Percentiles rank a stretch among this genome's conserved stretches.
Evolutionary conservation across 768 basidiomycete genomes (phyloP).

Genomic region (Trametes cubensis): DNA sequence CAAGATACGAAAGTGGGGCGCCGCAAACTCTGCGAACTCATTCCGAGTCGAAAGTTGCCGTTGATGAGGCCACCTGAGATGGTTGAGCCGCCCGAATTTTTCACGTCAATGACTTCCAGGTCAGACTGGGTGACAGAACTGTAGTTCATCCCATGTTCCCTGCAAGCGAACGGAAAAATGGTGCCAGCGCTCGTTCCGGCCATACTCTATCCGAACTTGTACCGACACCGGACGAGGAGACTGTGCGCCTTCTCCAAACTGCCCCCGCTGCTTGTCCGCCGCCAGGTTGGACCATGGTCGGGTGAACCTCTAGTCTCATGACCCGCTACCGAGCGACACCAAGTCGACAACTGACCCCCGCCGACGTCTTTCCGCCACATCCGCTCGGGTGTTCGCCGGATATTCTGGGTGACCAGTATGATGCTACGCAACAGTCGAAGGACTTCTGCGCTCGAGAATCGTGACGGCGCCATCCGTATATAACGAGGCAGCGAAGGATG

Average conservation of each 20-base stretch:
- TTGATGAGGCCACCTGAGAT: neutral
- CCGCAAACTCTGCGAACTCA: constrained; percentile 16
- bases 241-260: constrained; percentile 6
- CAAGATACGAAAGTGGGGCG: neutral
- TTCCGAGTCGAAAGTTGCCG: constrained; percentile 7
- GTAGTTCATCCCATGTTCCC: neutral
- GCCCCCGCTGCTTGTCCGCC: constrained; percentile 15
- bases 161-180: constrained; percentile 17
- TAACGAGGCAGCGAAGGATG: constrained; percentile 9
- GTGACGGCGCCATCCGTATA: constrained; percentile 20
- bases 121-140: neutral
- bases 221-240: constrained; percentile 10
- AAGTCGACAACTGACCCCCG: constrained; percentile 26
- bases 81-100: neutral
- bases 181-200: constrained; percentile 10
- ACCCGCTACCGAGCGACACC: constrained; percentile 5
- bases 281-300: constrained; percentile 13
- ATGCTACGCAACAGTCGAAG: constrained; percentile 11
- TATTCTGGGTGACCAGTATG: constrained; percentile 23
- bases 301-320: constrained; percentile 23
- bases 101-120: neutral
- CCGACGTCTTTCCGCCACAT: constrained; percentile 36
- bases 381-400: constrained; percentile 36
- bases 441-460: neutral
- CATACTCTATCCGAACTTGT: constrained; percentile 22